phyloP scores from a whole-genome alignment of 805 yeast species.

The Candida nemodendra region DNA sequence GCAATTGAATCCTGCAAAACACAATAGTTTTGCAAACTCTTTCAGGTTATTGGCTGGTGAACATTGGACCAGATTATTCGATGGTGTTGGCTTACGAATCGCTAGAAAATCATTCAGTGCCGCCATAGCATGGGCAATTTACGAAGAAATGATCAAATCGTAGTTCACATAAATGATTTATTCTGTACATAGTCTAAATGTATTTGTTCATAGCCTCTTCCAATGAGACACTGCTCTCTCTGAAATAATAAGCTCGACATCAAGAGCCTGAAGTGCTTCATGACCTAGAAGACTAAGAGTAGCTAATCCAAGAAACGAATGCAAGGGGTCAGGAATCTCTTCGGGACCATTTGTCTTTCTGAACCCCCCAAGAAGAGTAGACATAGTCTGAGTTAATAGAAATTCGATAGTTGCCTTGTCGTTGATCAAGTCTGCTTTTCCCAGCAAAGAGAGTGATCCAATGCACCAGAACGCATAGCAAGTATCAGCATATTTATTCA shows the following conservation, averaged over 20 bases:
- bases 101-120: constrained; percentile 87
- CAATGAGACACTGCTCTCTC: constrained; percentile 18
- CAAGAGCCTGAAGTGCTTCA: constrained; percentile 11
- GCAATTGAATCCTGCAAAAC: constrained; percentile 62
- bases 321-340: constrained; percentile 65
- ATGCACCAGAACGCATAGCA: constrained; percentile 87
- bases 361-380: constrained; percentile 71
- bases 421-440: constrained; percentile 34
- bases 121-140: constrained; percentile 96
- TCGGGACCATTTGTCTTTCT: constrained; percentile 57
- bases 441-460: constrained; percentile 52
- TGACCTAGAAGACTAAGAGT: constrained; percentile 40
- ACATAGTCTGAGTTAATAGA: constrained; percentile 57
- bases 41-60: constrained; percentile 41
- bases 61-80: constrained; percentile 60
- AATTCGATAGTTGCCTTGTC: constrained; percentile 37
- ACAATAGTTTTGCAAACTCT: constrained; percentile 43
- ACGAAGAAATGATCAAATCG: constrained; percentile 75
- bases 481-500: constrained; percentile 81
- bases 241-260: constrained; percentile 26
- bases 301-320: constrained; percentile 61
- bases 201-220: constrained; percentile 12
- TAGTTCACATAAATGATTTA: too few relatives aligned
- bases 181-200: too few relatives aligned
- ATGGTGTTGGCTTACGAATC: constrained; percentile 80